Percentiles rank a stretch among this genome's conserved stretches.
Conservation (phyloP, 805 yeast species). For the Barnettozyma sucrosica region DNA sequence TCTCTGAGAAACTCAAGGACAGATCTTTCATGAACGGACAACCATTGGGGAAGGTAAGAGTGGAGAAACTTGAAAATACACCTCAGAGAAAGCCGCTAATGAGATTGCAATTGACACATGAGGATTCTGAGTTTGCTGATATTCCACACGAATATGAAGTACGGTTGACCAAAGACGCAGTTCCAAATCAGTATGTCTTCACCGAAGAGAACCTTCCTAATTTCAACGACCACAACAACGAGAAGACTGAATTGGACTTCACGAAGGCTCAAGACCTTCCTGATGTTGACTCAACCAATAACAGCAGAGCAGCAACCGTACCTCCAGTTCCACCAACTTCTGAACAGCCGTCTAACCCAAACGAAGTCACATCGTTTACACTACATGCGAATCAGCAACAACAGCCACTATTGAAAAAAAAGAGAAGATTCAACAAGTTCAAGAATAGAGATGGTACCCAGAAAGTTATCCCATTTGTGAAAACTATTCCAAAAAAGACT, state of each 20-base stretch:
- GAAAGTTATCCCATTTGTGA: slow-evolving; percentile 71
- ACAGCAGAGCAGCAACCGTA: background rate
- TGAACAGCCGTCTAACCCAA: background rate
- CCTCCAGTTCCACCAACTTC: background rate
- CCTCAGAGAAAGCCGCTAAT: slow-evolving; percentile 32
- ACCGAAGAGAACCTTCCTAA: slow-evolving; percentile 75
- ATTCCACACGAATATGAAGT: slow-evolving; percentile 86
- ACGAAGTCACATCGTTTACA: slow-evolving; percentile 1
- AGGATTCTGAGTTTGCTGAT: slow-evolving; percentile 30
- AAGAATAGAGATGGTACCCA: slow-evolving; percentile 32
- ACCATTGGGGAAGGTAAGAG: slow-evolving; percentile 71
- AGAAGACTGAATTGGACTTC: slow-evolving; percentile 27
- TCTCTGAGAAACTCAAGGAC: slow-evolving; percentile 76
- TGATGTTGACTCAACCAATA: background rate
- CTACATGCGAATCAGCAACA: slow-evolving; percentile 23
- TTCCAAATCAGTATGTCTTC: slow-evolving; percentile 81
- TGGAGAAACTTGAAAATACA: slow-evolving; percentile 23
- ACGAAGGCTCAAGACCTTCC: background rate
- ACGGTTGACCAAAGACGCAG: slow-evolving; percentile 68
- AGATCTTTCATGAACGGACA: slow-evolving; percentile 60
- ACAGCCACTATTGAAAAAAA: slow-evolving; percentile 14
- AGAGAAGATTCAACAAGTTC: slow-evolving; percentile 32
- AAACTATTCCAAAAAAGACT: slow-evolving; percentile 85
- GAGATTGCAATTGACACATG: slow-evolving; percentile 49
- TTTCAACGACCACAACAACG: slow-evolving; percentile 32